Evolutionary conservation across 2,329 filamentous ascomycete species (phyloP), one percentile per base, ranked within the genome.

Genomic region (Gnomoniopsis smithogilvyi): DNA sequence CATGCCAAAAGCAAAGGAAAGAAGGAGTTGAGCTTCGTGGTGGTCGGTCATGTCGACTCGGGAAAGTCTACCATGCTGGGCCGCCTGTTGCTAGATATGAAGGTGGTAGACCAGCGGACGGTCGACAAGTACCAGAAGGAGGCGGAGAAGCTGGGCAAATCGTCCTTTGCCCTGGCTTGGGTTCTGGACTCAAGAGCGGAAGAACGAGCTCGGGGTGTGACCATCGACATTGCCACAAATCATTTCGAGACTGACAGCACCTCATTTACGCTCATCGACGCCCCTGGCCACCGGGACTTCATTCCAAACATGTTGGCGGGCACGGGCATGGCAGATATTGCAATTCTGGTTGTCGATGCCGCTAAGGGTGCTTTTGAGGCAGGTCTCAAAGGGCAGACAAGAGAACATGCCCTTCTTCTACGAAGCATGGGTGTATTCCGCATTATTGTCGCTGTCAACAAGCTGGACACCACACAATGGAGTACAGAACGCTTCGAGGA

Each of bases 221-320:
- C 95, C 0, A 96, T 99, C 51, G 95, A 99, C 70, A 95, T 98
- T 68, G 94, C 95, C 10, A 96, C 90, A 19, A 96, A 96, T 70
- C 87, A 92, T 64, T 99, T 99, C 69, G 91, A 96, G 70, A 99
- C 96, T 0, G 87, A 91, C 1, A 89, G 83, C 54, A 95, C 92
- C 0, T 84, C 83, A 12, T 98, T 98, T 69, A 98, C 95, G 1
- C 96, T 99, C 49, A 81, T 99, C 4, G 95, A 99, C 71, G 94
- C 95, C 0, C 95, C 95, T 0, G 95, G 95, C 0, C 95, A 99
- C 73, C 85, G 88, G 62, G 95, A 99, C 71, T 99, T 98, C 70
- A 92, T 99, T 21, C 95, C 95, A 0, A 99, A 97, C 72, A 99
- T 99, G 95, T 97, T 99, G 71, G 94, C 94, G 2, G 95, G 95